phyloP scores from a whole-genome alignment of 1,139 yeast genomes.

The Scheffersomyces titani region DNA sequence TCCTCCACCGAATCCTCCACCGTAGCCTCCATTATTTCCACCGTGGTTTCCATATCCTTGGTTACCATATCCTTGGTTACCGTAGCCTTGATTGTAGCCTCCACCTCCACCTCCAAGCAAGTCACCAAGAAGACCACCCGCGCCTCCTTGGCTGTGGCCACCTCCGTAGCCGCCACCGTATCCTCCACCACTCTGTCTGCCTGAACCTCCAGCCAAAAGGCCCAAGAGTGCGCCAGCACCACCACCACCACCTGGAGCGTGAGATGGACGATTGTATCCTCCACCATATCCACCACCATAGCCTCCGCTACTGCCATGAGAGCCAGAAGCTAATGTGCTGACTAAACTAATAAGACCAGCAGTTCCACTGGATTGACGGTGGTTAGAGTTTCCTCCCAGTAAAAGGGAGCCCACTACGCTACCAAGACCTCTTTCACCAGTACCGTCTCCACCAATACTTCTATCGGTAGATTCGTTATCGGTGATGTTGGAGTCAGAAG shows the following conservation, averaged over 20 bases:
- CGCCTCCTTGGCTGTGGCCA: slow-evolving; percentile 1
- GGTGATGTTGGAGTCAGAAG: slow-evolving; percentile 2
- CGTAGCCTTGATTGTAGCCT: background rate
- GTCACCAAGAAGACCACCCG: background rate
- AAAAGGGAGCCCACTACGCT: background rate
- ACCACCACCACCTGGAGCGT: slow-evolving; percentile 15
- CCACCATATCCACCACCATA: slow-evolving; percentile 4
- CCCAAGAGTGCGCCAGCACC: slow-evolving; percentile 5
- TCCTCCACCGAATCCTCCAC: slow-evolving; percentile 3
- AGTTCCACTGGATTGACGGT: background rate
- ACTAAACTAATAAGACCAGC: background rate
- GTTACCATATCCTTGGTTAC: background rate
- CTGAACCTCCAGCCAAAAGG: slow-evolving; percentile 8
- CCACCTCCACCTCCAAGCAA: slow-evolving; percentile 1
- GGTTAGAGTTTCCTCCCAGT: slow-evolving; percentile 3
- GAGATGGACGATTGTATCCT: slow-evolving; percentile 13
- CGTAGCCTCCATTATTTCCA: slow-evolving; percentile 1
- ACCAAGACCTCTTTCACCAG: background rate
- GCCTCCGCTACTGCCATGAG: background rate
- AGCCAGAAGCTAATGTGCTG: background rate
- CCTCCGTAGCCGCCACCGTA: slow-evolving; percentile 8
- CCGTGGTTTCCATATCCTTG: background rate
- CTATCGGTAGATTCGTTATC: background rate
- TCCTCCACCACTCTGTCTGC: slow-evolving; percentile 8
- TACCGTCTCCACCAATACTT: background rate